Evolutionary conservation across 2,329 filamentous ascomycete genomes (phyloP).

Genomic region (Talaromyces verruculosus): DNA sequence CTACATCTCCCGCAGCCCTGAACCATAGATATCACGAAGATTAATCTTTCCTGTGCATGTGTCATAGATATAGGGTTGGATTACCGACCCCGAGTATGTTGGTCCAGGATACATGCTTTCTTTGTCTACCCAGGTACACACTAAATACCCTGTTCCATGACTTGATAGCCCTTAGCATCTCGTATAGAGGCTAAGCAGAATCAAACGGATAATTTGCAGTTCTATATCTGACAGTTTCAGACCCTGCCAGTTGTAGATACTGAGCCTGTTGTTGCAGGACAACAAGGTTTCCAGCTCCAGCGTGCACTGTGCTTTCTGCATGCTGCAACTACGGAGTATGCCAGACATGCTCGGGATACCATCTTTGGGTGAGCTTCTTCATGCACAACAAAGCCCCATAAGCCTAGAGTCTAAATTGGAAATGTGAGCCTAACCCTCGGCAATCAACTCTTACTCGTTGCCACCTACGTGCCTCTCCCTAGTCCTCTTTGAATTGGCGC

Average conservation of each 20-base stretch:
- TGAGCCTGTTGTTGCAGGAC: neutral
- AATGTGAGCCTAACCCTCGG: neutral
- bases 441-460: constrained; percentile 1
- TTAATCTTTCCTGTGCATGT: neutral
- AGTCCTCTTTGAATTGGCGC: neutral
- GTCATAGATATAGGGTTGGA: neutral
- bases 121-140: neutral
- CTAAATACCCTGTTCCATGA: neutral
- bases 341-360: constrained; percentile 4
- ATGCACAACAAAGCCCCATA: constrained; percentile 12
- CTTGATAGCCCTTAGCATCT: neutral
- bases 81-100: neutral
- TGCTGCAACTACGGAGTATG: constrained; percentile 12
- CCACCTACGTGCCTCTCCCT: constrained; percentile 1
- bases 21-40: neutral
- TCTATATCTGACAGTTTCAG: neutral
- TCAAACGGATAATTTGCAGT: neutral
- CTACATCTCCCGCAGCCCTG: neutral
- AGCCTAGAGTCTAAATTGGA: neutral
- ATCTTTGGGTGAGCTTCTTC: constrained; percentile 3
- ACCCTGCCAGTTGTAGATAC: neutral
- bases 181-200: neutral
- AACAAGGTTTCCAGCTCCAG: neutral
- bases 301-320: constrained; percentile 6
- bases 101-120: neutral